Evolutionary conservation across 202 grass and related monocot genomes (phyloP).

Genomic region (Dendrocalamus latiflorus): DNA sequence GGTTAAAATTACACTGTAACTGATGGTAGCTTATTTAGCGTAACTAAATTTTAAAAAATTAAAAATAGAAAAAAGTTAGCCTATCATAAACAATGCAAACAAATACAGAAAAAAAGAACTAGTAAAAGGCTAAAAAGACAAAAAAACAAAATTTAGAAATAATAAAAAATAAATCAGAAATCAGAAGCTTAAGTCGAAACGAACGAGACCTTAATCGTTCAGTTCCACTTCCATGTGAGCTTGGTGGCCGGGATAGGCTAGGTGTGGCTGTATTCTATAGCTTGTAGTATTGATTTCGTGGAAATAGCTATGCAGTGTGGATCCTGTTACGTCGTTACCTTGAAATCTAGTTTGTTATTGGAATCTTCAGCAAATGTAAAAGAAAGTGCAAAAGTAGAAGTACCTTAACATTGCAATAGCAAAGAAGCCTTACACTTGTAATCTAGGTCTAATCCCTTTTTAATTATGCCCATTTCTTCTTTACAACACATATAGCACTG

Average conservation of each 20-base stretch:
- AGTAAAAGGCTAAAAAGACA: too few relatives aligned
- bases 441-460: not conserved
- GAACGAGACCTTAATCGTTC: too few relatives aligned
- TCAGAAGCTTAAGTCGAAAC: too few relatives aligned
- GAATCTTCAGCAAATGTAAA: not conserved
- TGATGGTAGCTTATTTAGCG: accelerated
- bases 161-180: too few relatives aligned
- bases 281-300: not conserved
- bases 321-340: not conserved
- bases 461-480: not conserved
- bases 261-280: not conserved
- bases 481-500: not conserved
- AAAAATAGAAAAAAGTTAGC: too few relatives aligned
- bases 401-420: not conserved
- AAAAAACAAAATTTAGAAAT: too few relatives aligned
- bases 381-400: not conserved
- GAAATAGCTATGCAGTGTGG: not conserved
- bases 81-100: too few relatives aligned
- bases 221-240: not conserved
- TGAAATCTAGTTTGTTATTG: not conserved
- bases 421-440: not conserved
- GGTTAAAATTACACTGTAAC: too few relatives aligned
- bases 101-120: too few relatives aligned
- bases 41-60: too few relatives aligned
- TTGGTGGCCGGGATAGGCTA: not conserved